Conservation (phyloP, 2,329 filamentous ascomycete genomes). For the Teratosphaeriaceae sp. region DNA sequence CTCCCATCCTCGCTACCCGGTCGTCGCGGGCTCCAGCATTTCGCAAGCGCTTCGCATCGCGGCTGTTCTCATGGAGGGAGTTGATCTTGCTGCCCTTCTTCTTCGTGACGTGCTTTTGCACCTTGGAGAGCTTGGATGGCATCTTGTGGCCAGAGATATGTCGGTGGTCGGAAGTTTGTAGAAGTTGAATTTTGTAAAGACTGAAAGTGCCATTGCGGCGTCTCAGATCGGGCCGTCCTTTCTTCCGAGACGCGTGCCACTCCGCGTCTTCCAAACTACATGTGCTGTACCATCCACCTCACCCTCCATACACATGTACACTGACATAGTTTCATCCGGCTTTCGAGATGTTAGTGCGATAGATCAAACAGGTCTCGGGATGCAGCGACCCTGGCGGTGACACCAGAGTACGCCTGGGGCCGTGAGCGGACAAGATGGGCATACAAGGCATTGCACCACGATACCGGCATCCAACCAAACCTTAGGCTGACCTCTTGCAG, state of each 20-base stretch:
- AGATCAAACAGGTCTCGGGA: too few relatives aligned
- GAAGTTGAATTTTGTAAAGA: too few relatives aligned
- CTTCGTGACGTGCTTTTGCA: conserved; percentile 85
- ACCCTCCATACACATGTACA: too few relatives aligned
- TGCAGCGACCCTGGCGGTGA: neutral
- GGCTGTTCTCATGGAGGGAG: conserved; percentile 77
- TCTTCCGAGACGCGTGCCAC: too few relatives aligned
- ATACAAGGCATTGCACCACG: conserved; percentile 32
- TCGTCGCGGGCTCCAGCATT: conserved; percentile 75
- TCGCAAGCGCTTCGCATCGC: conserved; percentile 76
- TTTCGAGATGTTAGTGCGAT: too few relatives aligned
- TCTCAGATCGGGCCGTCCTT: too few relatives aligned
- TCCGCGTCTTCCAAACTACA: too few relatives aligned
- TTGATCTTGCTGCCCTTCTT: conserved; percentile 71
- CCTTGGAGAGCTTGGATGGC: conserved; percentile 69
- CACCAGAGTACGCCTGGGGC: neutral
- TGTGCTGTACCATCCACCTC: too few relatives aligned
- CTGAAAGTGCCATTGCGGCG: too few relatives aligned
- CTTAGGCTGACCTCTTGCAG: conserved; percentile 39
- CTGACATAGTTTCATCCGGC: too few relatives aligned
- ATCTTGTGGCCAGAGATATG: conserved; percentile 41
- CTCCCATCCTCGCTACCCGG: conserved; percentile 65
- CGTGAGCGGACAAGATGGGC: conserved; percentile 24
- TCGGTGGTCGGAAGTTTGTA: neutral
- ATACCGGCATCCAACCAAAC: neutral